phyloP scores from a whole-genome alignment of 768 basidiomycete species.

The Mycena maculata region DNA sequence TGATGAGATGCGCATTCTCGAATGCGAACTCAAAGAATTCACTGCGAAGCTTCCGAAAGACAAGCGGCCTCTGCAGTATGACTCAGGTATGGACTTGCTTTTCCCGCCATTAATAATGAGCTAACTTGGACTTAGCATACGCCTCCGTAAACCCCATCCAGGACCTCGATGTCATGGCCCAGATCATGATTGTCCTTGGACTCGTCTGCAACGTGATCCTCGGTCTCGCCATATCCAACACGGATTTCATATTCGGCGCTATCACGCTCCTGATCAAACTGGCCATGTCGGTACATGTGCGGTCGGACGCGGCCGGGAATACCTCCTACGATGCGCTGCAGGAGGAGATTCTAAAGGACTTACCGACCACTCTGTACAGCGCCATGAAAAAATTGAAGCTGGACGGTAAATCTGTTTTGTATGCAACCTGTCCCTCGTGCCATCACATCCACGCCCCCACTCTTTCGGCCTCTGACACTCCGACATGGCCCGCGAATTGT shows the following conservation, averaged over 20 bases:
- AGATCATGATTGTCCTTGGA: constrained; percentile 19
- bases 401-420: constrained; percentile 19
- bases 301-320: background rate
- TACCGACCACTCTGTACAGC: constrained; percentile 5
- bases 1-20: background rate
- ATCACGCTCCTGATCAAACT: constrained; percentile 9
- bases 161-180: constrained; percentile 4
- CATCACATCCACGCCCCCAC: constrained; percentile 18
- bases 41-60: constrained; percentile 3
- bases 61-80: background rate
- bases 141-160: background rate
- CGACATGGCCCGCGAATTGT: constrained; percentile 4
- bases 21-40: background rate
- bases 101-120: background rate
- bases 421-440: constrained; percentile 19
- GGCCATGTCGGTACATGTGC: constrained; percentile 8
- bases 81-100: constrained; percentile 11
- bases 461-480: background rate
- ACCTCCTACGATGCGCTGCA: background rate
- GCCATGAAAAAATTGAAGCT: constrained; percentile 12
- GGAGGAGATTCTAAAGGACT: constrained; percentile 7
- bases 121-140: constrained; percentile 8
- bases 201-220: constrained; percentile 25
- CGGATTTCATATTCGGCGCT: constrained; percentile 9
- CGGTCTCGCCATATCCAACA: background rate